A percentile compares a stretch with the other conserved stretches of the same genome.
Conservation (phyloP, 2,329 filamentous ascomycete genomes). For the Neonectria neomacrospora region DNA sequence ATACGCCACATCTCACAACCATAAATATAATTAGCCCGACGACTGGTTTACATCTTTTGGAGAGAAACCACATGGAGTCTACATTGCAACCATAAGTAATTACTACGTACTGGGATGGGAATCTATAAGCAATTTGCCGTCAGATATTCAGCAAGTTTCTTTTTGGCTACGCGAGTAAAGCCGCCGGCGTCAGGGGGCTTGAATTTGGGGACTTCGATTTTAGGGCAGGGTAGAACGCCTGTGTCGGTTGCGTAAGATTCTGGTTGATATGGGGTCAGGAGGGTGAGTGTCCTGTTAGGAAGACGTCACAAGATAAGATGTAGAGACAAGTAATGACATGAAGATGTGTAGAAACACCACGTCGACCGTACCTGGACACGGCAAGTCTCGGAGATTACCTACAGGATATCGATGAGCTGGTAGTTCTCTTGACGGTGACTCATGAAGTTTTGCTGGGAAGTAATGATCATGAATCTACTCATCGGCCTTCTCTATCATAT, state of each 20-base stretch:
- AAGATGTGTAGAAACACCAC: constrained; percentile 23
- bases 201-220: constrained; percentile 1
- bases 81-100: not conserved
- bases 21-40: constrained; percentile 13
- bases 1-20: constrained; percentile 21
- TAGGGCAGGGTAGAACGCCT: not conserved
- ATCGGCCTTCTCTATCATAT: not conserved
- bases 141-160: constrained; percentile 26
- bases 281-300: not conserved
- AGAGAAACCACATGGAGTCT: constrained; percentile 5
- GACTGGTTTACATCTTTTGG: constrained; percentile 9
- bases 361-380: not conserved
- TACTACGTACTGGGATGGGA: constrained; percentile 3
- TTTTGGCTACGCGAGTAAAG: constrained; percentile 19
- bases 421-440: too few species aligned
- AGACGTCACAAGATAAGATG: constrained; percentile 5
- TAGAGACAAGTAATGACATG: constrained; percentile 22
- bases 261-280: constrained; percentile 15
- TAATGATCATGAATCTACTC: not conserved
- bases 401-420: not conserved
- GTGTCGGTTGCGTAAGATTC: not conserved
- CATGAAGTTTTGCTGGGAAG: not conserved
- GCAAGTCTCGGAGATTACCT: not conserved
- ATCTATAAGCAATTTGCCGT: constrained; percentile 9
- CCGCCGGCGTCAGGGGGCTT: constrained; percentile 29